Evolutionary conservation across 176 grass and related monocot genomes (phyloP).

Genomic region (Panicum miliaceum): DNA sequence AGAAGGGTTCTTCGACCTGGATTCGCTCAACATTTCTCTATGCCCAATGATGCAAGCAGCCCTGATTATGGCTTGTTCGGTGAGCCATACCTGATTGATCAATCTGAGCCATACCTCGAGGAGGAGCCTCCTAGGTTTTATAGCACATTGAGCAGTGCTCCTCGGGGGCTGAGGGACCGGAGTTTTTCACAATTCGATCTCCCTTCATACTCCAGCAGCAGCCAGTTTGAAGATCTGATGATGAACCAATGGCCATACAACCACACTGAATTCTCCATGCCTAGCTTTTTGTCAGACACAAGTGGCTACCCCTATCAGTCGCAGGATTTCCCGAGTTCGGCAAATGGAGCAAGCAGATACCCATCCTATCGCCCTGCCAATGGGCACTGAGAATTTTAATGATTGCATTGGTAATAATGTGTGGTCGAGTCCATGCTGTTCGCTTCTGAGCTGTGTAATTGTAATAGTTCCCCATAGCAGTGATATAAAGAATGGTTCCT

Average conservation of each 20-base stretch:
- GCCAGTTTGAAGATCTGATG: constrained; percentile 63
- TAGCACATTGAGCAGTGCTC: constrained; percentile 37
- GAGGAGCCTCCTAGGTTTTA: constrained; percentile 45
- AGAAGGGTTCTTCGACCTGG: constrained; percentile 48
- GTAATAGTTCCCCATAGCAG: constrained; percentile 54
- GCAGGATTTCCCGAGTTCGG: constrained; percentile 54
- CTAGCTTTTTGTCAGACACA: constrained; percentile 49
- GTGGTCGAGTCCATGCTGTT: constrained; percentile 56
- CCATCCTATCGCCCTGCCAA: constrained; percentile 67
- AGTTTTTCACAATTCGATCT: constrained; percentile 71
- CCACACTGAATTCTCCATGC: constrained; percentile 46
- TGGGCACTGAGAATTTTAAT: constrained; percentile 65
- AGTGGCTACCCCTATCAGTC: constrained; percentile 64
- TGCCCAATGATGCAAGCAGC: constrained; percentile 61
- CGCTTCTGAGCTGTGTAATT: constrained; percentile 62
- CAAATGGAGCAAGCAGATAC: constrained; percentile 47
- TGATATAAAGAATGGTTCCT: constrained; percentile 54
- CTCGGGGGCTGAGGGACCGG: constrained; percentile 48
- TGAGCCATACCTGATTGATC: constrained; percentile 55
- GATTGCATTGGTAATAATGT: constrained; percentile 64
- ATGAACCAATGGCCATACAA: constrained; percentile 67
- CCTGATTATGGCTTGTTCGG: constrained; percentile 53
- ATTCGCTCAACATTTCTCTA: constrained; percentile 72
- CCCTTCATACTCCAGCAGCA: constrained; percentile 50
- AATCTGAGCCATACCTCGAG: constrained; percentile 47